Base-by-base conservation (phyloP, 1,284 basidiomycete species). In the Ganoderma boninense region DNA sequence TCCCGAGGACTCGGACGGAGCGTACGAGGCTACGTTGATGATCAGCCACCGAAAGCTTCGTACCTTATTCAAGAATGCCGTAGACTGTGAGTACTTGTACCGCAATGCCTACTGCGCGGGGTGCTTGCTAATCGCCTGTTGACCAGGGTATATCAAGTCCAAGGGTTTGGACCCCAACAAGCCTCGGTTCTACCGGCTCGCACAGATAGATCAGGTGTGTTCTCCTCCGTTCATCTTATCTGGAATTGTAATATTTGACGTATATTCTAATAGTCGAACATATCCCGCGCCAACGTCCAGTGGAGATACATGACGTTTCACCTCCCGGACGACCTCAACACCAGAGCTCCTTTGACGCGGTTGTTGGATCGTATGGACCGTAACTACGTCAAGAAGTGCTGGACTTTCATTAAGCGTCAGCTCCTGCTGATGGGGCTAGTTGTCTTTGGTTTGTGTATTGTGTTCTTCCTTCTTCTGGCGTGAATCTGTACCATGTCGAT, bases 261-360 rank as follows among this genome's bases (percentile, higher is more conserved):
- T 16, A 49, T 16, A 5, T 16, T 16, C 46, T 49, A 16, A 4
- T 26, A 52, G 49, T 26, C 49, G 20, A 23, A 26, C 49, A 26
- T 2, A 26, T 23, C 49, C 1, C 49, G 20, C n/a, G n/a, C n/a
- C 49, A 52, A 52, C 20, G 20, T 52, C 11, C 6, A 26, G 10
- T 52, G 49, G 49, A 52, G 49, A 6, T 52, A 52, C n/a, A 52
- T 52, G 49, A 52, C 20, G 49, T 52, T 52, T n/a, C 49, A 52
- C 20, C n/a, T 23, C 3, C 49, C 49, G n/a, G 49, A 52, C 20
- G 49, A 52, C 23, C n/a, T 52, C 7, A 6, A 52, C 10, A 52
- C 20, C 23, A 1, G 8, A 16, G 49, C 49, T n/a, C 49, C 49
- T 8, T 1, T 52, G 8, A 52, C 49, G 7, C n/a, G 49, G 16